phyloP scores from a whole-genome alignment of 2,329 filamentous ascomycete species.

The Shiraia bambusicola region DNA sequence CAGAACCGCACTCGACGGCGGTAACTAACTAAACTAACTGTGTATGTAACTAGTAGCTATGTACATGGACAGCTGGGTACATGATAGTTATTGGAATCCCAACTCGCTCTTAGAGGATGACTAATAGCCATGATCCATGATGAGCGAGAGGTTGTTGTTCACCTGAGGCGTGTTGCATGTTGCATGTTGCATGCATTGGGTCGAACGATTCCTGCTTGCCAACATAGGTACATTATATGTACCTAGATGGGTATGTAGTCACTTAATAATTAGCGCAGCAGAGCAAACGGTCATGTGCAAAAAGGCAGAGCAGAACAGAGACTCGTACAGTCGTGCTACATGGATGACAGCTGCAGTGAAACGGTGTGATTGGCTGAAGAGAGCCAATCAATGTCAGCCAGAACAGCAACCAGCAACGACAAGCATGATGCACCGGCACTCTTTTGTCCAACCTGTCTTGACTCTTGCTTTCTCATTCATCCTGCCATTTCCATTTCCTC shows the following conservation, averaged over 20 bases:
- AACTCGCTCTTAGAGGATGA: too few relatives aligned
- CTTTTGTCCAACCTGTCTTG: constrained; percentile 6
- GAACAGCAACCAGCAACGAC: background rate
- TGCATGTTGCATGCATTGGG: too few relatives aligned
- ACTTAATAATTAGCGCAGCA: constrained; percentile 5
- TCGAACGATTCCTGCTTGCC: too few relatives aligned
- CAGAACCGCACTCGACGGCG: constrained; percentile 3
- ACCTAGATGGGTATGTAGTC: constrained; percentile 1
- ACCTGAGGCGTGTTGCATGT: too few relatives aligned
- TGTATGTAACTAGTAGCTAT: too few relatives aligned
- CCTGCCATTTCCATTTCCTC: too few relatives aligned
- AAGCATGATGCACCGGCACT: constrained; percentile 14
- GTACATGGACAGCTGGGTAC: background rate
- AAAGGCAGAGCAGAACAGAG: constrained; percentile 7
- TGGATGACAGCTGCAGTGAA: constrained; percentile 25
- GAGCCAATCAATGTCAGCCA: constrained; percentile 14
- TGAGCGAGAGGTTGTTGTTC: too few relatives aligned
- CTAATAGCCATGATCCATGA: background rate
- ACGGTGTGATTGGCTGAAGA: background rate
- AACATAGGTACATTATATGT: background rate
- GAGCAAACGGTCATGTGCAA: constrained; percentile 16
- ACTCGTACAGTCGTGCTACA: constrained; percentile 13
- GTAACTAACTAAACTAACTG: too few relatives aligned
- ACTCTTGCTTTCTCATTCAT: too few relatives aligned
- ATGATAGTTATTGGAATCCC: too few relatives aligned